phyloP scores from a whole-genome alignment of 2,329 filamentous ascomycete species.

The Ceratocystis huliohia region DNA sequence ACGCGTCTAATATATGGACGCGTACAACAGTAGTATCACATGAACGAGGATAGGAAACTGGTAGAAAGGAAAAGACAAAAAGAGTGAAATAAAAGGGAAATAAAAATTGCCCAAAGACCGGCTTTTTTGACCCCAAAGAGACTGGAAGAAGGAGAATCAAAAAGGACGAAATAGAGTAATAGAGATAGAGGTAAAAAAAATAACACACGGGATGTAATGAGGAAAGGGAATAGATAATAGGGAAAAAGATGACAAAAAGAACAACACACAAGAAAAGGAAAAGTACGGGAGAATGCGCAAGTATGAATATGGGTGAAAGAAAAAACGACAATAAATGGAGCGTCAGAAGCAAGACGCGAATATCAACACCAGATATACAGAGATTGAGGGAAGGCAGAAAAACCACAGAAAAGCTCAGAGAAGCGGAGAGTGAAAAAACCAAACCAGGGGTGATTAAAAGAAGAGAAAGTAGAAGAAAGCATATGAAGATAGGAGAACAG shows the following conservation, averaged over 20 bases:
- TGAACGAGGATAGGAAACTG: neutral
- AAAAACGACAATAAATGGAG: neutral
- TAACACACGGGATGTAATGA: neutral
- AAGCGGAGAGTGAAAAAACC: neutral
- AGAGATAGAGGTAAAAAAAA: neutral
- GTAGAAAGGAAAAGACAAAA: neutral
- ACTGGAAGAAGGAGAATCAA: neutral
- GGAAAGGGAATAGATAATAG: neutral
- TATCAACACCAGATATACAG: slow-evolving; percentile 10
- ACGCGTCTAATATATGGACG: neutral
- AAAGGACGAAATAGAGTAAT: neutral
- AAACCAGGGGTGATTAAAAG: neutral
- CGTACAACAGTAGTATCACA: neutral
- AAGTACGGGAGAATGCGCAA: neutral
- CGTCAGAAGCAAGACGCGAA: neutral
- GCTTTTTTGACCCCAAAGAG: slow-evolving; percentile 7
- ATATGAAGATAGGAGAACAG: neutral
- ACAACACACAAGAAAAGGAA: slow-evolving; percentile 9
- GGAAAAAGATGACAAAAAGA: slow-evolving; percentile 1
- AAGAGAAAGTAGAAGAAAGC: neutral
- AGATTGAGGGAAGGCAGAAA: neutral
- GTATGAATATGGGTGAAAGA: neutral
- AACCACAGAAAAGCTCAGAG: neutral
- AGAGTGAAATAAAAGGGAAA: neutral
- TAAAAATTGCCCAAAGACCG: neutral